These are phyloP conservation scores for Infundibulicybe gibba DNA, from an alignment of 768 basidiomycete genomes.

Conservation along the genomic window DNA sequence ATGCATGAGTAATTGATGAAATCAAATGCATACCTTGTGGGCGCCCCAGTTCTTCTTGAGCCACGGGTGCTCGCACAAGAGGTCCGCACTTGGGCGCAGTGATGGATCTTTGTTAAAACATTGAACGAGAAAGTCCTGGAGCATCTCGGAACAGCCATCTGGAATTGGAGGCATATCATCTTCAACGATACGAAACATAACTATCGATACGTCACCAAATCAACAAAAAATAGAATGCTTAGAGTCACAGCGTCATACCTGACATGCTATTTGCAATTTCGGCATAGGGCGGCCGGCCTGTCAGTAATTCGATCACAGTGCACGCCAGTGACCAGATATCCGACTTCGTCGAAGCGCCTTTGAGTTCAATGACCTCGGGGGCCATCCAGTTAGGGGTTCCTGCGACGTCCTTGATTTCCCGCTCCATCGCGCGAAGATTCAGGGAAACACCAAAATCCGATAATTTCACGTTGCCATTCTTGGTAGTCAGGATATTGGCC, in stretches of 20 bases:
- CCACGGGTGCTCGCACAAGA: constrained; percentile 91
- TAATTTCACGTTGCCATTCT: constrained; percentile 95
- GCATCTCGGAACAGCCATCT: constrained; percentile 67
- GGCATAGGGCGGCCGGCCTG: constrained; percentile 88
- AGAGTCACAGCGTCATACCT: constrained; percentile 43
- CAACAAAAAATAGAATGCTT: constrained; percentile 2
- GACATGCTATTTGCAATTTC: constrained; percentile 90
- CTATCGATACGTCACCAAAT: constrained; percentile 25
- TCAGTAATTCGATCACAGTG: constrained; percentile 91
- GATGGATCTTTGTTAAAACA: constrained; percentile 91
- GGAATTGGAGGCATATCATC: constrained; percentile 88
- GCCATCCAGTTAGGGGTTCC: constrained; percentile 99
- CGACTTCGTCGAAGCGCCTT: constrained; percentile 88
- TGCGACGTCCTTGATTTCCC: constrained; percentile 80
- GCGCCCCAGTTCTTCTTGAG: constrained; percentile 75
- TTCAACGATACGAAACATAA: constrained; percentile 98
- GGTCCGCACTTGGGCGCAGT: constrained; percentile 78
- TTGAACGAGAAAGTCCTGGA: constrained; percentile 75
- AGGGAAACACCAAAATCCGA: constrained; percentile 98
- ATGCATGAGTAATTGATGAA: neutral
- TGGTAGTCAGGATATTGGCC: constrained; percentile 97
- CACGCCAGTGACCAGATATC: constrained; percentile 97
- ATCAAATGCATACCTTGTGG: constrained; percentile 57
- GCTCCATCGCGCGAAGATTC: constrained; percentile 87
- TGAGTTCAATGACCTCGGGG: constrained; percentile 96